These are phyloP conservation scores for Helianthus tuberosus DNA, from an alignment of 129 eudicot genomes.

Conservation along the genomic window DNA sequence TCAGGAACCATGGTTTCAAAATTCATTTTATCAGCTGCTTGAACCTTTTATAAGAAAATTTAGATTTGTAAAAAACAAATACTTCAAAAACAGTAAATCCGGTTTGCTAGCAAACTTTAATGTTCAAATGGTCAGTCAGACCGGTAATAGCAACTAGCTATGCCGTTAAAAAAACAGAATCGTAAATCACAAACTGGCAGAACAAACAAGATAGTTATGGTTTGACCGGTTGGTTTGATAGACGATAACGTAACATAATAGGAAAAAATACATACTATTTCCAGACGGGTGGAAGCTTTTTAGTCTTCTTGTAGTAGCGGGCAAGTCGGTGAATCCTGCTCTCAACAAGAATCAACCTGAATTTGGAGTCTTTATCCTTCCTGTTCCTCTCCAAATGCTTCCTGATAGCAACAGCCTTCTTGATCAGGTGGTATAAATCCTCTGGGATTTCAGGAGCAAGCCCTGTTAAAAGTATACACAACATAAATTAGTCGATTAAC, in stretches of 20 bases:
- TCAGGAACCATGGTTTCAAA: no score
- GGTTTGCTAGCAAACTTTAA: no score
- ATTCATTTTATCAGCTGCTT: no score
- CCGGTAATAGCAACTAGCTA: no score
- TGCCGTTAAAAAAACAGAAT: no score
- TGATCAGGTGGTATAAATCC: slow-evolving; percentile 61
- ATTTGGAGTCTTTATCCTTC: slow-evolving; percentile 67
- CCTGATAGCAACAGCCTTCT: slow-evolving; percentile 66
- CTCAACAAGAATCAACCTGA: slow-evolving; percentile 67
- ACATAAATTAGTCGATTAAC: neutral
- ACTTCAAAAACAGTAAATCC: no score
- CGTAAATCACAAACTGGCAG: no score
- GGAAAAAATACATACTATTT: slow-evolving; percentile 43
- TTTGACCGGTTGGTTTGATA: neutral
- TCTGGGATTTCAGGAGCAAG: slow-evolving; percentile 70
- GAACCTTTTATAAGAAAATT: no score
- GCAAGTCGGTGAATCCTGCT: slow-evolving; percentile 73
- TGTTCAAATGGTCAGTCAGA: no score
- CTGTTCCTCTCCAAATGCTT: slow-evolving; percentile 73
- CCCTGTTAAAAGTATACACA: slow-evolving; percentile 27
- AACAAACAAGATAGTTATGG: no score
- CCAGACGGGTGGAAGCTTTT: slow-evolving; percentile 73
- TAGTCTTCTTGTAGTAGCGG: slow-evolving; percentile 70
- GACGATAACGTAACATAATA: neutral
- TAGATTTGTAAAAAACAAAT: neutral